Base-by-base conservation (phyloP, 2,329 filamentous ascomycete species). In the Exophiala dermatitidis region DNA sequence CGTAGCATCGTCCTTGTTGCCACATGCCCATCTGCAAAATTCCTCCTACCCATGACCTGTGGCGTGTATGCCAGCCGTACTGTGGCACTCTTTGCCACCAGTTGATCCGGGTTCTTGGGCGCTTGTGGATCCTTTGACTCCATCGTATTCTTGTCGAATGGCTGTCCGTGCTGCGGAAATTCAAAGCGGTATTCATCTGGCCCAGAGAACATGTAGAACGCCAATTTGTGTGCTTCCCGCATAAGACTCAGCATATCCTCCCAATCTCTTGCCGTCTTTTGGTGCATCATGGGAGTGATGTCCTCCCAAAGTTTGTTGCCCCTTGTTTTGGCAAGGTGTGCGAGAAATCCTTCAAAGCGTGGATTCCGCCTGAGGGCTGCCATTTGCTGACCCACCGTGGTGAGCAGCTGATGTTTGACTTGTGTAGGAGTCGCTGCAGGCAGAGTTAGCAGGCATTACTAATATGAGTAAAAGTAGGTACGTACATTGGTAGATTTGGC, bases 141-240 rank as follows among this genome's bases (percentile, higher is more conserved):
- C 57, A 56, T 57, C 3, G 37, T 49, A 3, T 38, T 34, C 28
- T 45, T 48, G n/a, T 30, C 29, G 48, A 54, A 59, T 26, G 26
- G 36, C 10, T 44, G 10, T n/a, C 54, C 49, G 12, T 44, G 30
- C 2, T 5, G 9, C 9, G 53, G 50, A 6, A 48, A 49, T 28
- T 56, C 57, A 37, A 57, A 58, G n/a, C 53, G 50, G 48, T 57
- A 61, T 36, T 61, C 57, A 30, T 59, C 52, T 3, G 49, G 28
- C 10, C 52, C 50, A 33, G 51, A 54, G 44, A 47, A 57, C 54
- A 58, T 57, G 42, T 49, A 38, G 29, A 45, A 12, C 1, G 57
- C 57, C 10, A 58, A 37, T n/a, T 49, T 53, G 36, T 61, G 57
- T 28, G 59, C 57, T 9, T 61, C 54, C n/a, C 41, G 33, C 50